phyloP scores from a whole-genome alignment of 2,329 filamentous ascomycete genomes.

The Claviceps digitariae region DNA sequence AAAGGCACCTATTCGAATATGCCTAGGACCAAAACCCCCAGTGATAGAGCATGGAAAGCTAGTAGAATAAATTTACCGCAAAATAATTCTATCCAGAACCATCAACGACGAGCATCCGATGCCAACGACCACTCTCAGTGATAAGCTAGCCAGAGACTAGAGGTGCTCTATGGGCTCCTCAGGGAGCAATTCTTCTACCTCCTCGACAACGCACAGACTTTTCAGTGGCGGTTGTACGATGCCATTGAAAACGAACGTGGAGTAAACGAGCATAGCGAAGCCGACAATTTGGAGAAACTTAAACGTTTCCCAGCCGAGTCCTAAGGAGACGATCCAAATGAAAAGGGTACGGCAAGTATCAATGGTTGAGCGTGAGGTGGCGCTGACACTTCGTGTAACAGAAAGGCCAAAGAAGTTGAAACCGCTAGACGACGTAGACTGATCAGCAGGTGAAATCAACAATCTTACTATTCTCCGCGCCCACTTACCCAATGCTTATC shows the following conservation, averaged over 20 bases:
- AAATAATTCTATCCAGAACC: not conserved
- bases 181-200: constrained; percentile 54
- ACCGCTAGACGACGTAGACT: constrained; percentile 40
- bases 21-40: not conserved
- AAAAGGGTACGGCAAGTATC: constrained; percentile 96
- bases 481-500: constrained; percentile 78
- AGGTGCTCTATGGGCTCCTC: constrained; percentile 74
- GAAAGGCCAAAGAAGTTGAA: constrained; percentile 99
- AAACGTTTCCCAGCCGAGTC: constrained; percentile 91
- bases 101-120: not conserved
- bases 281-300: constrained; percentile 91
- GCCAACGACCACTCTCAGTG: not conserved
- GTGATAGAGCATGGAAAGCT: not conserved
- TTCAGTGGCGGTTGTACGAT: constrained; percentile 72
- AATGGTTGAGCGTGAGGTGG: constrained; percentile 88
- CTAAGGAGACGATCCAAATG: constrained; percentile 92
- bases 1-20: not conserved
- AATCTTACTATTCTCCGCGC: not conserved
- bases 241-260: constrained; percentile 93
- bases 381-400: constrained; percentile 78
- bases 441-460: constrained; percentile 3
- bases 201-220: constrained; percentile 42
- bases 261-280: constrained; percentile 84
- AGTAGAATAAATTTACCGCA: not conserved
- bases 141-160: constrained; percentile 7